Evolutionary conservation across 768 basidiomycete genomes (phyloP), one percentile per base, ranked within the genome.

Genomic region (Leccinum obscurum): DNA sequence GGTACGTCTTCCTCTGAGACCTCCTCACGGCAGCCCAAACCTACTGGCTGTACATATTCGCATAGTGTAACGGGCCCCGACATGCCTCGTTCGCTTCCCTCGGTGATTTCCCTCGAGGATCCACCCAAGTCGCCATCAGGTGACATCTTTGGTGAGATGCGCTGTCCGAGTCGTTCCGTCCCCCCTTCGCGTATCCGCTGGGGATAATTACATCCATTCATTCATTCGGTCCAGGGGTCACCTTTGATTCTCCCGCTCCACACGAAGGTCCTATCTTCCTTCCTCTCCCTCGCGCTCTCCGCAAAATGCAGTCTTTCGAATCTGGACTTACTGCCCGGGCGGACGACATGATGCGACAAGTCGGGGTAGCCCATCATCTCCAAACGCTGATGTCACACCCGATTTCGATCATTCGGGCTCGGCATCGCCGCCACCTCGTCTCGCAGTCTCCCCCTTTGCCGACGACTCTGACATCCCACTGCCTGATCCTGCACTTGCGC

Each of bases 231-330:
- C 70, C 76, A 5, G 83, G 84, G 10, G 80, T 91, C 32, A 63
- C 76, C 3, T 92, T 88, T 65, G 85, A 86, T 57, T 79, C 84
- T 0, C 88, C 87, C 4, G 71, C 79, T 1, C 77, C 81, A 60
- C 79, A 75, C 39, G 77, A 80, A 8, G 72, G 76, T 1, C 55
- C 77, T 1, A 72, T 83, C 17, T 77, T 75, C 52, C 70, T 84
- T 28, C 28, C 28, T 28, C 7, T 8, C 28, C 28, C 28, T 28
- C 28, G 28, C 28, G 1, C 28, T 28, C 28, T 28, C 28, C 28
- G 28, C 28, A 2, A 28, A 70, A 90, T 93, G 87, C 90, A 93
- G 64, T 91, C 89, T 0, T 94, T 93, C 68, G 92, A 94, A 64
- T 93, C 91, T 4, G 86, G 28, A 28, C 28, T 28, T 2, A 28